phyloP scores from a whole-genome alignment of 805 yeast genomes.

The Cyberlindnera saturnus region DNA sequence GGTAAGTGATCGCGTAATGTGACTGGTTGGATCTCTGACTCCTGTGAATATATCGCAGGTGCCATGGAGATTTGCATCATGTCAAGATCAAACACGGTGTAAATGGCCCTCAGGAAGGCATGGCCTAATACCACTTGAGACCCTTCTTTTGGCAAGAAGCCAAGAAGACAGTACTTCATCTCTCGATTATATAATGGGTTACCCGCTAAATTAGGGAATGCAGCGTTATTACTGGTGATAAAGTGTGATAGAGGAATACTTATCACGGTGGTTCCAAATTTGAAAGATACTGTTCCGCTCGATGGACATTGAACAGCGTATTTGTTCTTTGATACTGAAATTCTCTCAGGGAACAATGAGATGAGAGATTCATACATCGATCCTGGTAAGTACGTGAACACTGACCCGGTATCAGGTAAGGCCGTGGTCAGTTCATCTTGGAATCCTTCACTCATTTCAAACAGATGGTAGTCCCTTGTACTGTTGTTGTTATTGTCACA shows the following conservation, averaged over 20 bases:
- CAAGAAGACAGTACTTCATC: conserved; percentile 12
- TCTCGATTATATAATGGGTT: background rate
- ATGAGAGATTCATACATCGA: conserved; percentile 6
- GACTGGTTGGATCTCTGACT: conserved; percentile 3
- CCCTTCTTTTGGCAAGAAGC: conserved; percentile 5
- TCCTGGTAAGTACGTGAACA: conserved; percentile 14
- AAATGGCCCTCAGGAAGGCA: conserved; percentile 15
- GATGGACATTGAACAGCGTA: background rate
- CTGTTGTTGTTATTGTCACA: background rate
- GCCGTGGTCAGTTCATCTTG: conserved; percentile 8
- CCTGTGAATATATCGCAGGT: conserved; percentile 12
- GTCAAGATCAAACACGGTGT: conserved; percentile 22
- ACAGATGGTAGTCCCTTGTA: conserved; percentile 3
- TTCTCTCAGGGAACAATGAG: background rate
- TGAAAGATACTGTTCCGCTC: conserved; percentile 3
- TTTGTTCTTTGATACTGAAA: background rate
- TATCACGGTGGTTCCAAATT: conserved; percentile 5
- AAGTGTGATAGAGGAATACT: conserved; percentile 4
- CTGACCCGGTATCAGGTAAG: conserved; percentile 19
- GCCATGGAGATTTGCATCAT: conserved; percentile 19
- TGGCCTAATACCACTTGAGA: conserved; percentile 16
- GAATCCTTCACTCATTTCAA: conserved; percentile 1
- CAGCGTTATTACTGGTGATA: conserved; percentile 1
- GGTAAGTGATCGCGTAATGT: conserved; percentile 1
- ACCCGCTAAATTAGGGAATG: background rate